phyloP scores from a whole-genome alignment of 345 rosid species.

The Salix purpurea region DNA sequence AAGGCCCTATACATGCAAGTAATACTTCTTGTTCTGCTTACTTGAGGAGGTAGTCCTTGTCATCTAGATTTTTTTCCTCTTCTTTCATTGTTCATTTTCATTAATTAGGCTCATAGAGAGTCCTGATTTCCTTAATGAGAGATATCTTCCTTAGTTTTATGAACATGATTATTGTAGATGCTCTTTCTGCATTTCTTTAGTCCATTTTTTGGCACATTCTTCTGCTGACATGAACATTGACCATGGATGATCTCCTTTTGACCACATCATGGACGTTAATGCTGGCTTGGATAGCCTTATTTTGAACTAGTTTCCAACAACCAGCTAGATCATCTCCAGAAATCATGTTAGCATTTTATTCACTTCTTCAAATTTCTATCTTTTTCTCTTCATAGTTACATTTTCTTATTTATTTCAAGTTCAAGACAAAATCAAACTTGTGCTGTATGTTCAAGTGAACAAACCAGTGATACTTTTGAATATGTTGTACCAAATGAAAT shows the following conservation, averaged over 20 bases:
- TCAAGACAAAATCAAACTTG: neutral
- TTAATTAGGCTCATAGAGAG: neutral
- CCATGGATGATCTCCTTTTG: neutral
- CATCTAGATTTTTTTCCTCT: neutral
- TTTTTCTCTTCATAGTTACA: neutral
- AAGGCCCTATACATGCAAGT: neutral
- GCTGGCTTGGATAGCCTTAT: neutral
- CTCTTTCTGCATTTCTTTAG: neutral
- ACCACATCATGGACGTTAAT: neutral
- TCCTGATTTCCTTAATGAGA: neutral
- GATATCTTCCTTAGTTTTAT: neutral
- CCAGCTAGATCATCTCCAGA: neutral
- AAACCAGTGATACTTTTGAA: neutral
- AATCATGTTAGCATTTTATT: neutral
- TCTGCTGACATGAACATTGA: neutral
- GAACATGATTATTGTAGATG: neutral
- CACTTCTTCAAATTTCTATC: neutral
- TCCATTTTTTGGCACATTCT: neutral
- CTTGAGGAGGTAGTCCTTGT: neutral
- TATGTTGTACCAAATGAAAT: neutral
- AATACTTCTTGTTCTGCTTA: neutral
- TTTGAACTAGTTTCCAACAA: neutral
- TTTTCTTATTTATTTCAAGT: neutral
- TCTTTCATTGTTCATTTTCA: neutral
- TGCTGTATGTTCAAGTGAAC: neutral